Base-by-base conservation (phyloP, 1,139 yeast genomes). In the Saccharomyces hybrid region DNA sequence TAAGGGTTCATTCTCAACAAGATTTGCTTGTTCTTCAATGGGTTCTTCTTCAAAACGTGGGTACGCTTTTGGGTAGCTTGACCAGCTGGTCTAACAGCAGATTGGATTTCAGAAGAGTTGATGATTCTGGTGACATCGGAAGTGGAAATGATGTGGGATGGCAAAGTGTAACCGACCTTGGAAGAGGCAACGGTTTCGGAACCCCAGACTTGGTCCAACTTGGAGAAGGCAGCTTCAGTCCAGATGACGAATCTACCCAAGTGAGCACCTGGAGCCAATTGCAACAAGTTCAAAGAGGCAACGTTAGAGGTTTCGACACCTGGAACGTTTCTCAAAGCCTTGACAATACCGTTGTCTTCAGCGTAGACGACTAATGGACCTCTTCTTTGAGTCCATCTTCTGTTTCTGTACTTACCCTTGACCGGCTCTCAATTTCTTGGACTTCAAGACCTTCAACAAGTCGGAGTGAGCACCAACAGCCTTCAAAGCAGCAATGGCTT, bases 241-340 rank as follows among this genome's bases (percentile, higher is more conserved):
- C 99, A 93, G 89, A 93, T 88, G 75, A 95, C 87, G 75, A 93
- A 93, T 85, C 99, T 91, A 82, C 99, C 99, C 74, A 93, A 84
- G 84, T 93, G 99, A 75, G 98, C 96, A 87, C 99, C 99, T 78
- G 99, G 99, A 71, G 99, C 99, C 75, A 93, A 88, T 83, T 93
- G 98, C 78, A 95, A 88, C 74, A 95, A 83, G 81, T 95, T 95
- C 75, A 93, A 85, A 75, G 93, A 83, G 75, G 87, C 81, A 71
- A 93, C 99, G 76, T 86, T 82, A 72, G 93, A 84, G 73, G 97
- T 86, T 83, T 93, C 99, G 69, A 93, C 98, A 88, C 99, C 99
- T 79, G 99, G 99, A 69, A 93, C 81, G 88, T 93, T 95, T 87
- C 98, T 91, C 86, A 93, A 89, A 65, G 99, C 99, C 84, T 89